phyloP scores from a whole-genome alignment of 2,329 filamentous ascomycete genomes.

The Talaromyces sp. region DNA sequence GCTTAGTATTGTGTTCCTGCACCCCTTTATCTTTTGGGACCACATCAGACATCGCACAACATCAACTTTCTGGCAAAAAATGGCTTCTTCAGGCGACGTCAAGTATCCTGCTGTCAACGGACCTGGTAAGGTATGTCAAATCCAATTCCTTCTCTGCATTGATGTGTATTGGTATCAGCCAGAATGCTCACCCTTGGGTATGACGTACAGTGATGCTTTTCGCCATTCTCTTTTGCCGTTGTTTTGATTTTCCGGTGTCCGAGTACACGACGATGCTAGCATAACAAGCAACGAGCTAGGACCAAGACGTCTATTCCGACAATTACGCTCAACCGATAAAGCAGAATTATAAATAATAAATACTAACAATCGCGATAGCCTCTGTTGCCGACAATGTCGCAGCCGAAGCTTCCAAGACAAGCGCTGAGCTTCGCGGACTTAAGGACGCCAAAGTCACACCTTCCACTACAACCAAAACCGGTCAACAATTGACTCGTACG shows the following conservation, averaged over 20 bases:
- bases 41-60: constrained; percentile 22
- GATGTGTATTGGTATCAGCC: background rate
- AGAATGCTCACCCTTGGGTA: constrained; percentile 3
- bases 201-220: constrained; percentile 7
- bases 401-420: constrained; percentile 52
- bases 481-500: constrained; percentile 59
- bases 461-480: constrained; percentile 52
- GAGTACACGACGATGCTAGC: background rate
- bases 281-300: background rate
- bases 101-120: constrained; percentile 34
- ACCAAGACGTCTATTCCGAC: background rate
- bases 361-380: constrained; percentile 31
- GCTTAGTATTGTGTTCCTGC: constrained; percentile 8
- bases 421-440: constrained; percentile 55
- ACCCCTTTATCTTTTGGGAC: constrained; percentile 14
- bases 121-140: constrained; percentile 34
- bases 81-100: constrained; percentile 32
- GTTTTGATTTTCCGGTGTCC: constrained; percentile 7
- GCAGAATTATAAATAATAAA: background rate
- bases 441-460: constrained; percentile 49
- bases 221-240: background rate
- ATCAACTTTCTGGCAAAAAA: constrained; percentile 18
- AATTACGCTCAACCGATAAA: background rate
- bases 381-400: constrained; percentile 55
- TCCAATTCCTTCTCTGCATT: background rate